These are phyloP conservation scores for Thalassiosira livingstoniorum DNA, from an alignment of 352 stramenopile species.

Conservation along the genomic window DNA sequence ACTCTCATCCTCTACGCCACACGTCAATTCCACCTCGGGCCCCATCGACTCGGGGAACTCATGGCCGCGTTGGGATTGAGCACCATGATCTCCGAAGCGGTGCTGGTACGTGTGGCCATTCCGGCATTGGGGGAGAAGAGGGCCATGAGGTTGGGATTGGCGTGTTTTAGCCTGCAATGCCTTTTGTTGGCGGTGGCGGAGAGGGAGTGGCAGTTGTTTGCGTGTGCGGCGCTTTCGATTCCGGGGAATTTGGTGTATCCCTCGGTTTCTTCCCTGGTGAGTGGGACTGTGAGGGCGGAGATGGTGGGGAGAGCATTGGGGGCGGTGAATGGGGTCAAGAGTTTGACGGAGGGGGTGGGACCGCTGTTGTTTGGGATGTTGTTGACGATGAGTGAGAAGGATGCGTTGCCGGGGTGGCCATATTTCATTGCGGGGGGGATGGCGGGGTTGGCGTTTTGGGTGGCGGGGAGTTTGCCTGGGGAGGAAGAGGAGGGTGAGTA, in stretches of 20 bases:
- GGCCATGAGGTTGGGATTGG: conserved; percentile 76
- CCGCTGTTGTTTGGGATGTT: conserved; percentile 78
- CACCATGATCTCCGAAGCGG: conserved; percentile 88
- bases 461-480: conserved; percentile 59
- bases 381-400: conserved; percentile 78
- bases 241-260: conserved; percentile 87
- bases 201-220: conserved; percentile 82
- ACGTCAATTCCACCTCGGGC: conserved; percentile 79
- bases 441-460: conserved; percentile 65
- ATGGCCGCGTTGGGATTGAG: conserved; percentile 87
- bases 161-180: conserved; percentile 86
- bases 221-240: conserved; percentile 81
- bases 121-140: conserved; percentile 78
- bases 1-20: conserved; percentile 88
- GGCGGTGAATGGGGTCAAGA: conserved; percentile 89
- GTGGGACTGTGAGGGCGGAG: conserved; percentile 73
- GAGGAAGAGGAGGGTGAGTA: conserved; percentile 29
- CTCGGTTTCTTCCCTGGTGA: conserved; percentile 79
- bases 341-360: conserved; percentile 87
- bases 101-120: conserved; percentile 85
- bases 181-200: conserved; percentile 82
- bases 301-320: conserved; percentile 87
- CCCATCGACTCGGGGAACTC: conserved; percentile 85
- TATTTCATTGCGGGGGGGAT: conserved; percentile 76
- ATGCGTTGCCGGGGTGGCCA: conserved; percentile 75